Evolutionary conservation across 331 rosid genomes (phyloP), one percentile per base, ranked within the genome.

Genomic region (Quercus lobata): DNA sequence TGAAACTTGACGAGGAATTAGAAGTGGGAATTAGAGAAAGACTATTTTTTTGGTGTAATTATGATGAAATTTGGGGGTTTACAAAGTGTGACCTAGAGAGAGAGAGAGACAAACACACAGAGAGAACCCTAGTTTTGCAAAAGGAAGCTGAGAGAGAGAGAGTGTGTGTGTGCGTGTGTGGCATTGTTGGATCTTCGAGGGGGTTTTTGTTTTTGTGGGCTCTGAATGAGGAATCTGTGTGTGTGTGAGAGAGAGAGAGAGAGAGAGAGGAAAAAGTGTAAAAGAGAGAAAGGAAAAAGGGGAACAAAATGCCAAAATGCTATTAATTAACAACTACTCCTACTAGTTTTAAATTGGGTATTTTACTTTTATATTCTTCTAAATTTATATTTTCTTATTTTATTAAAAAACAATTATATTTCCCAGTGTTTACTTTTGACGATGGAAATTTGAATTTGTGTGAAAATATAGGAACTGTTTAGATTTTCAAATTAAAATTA

Each of bases 181-280:
- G 78, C 87, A 75, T 71, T 83, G 87, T 53, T 72, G 86, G 79
- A 83, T 82, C 87, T 78, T 78, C 77, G 30, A 75, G 69, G 70
- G 81, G 55, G 1, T 49, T 49, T 49, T 49, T 11, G 18, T 49
- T 77, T 49, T 57, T 63, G 78, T 79, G 83, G 76, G 66, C 57
- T 75, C 77, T 80, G 63, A 73, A 56, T n/a, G 70, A 75, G 81
- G 80, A 86, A 87, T 84, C 88, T 73, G 69, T 61, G 60, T 55
- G 65, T 72, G 44, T 16, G 75, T 3, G 29, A 35, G 62, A 57
- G 57, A 78, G 60, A 65, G 73, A 58, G 24, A 77, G 76, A 62
- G 80, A 74, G 73, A 55, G 65, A 75, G 61, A 79, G 41, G 29
- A 78, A 32, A 70, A 30, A 49, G 55, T 65, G 66, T 71, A 25